Conservation (phyloP, 352 stramenopile genomes). For the Elongisporangium senticosum region DNA sequence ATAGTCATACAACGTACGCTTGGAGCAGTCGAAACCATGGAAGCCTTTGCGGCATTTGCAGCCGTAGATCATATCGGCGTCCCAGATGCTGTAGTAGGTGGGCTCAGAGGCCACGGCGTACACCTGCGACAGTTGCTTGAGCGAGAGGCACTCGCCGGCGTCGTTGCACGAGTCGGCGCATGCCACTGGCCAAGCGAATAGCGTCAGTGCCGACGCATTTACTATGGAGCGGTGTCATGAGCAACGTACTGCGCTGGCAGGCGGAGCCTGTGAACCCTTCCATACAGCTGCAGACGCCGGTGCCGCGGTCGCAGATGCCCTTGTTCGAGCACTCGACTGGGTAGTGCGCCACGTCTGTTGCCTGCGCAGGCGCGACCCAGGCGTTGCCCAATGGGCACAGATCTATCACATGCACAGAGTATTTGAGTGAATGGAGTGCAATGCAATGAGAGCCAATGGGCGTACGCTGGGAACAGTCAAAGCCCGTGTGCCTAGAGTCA, state of each 20-base stretch:
- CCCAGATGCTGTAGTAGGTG: slow-evolving; percentile 51
- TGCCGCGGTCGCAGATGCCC: slow-evolving; percentile 48
- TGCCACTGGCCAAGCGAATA: slow-evolving; percentile 26
- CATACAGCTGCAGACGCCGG: slow-evolving; percentile 54
- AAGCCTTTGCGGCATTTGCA: slow-evolving; percentile 85
- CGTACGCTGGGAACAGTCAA: slow-evolving; percentile 62
- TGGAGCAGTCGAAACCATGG: slow-evolving; percentile 80
- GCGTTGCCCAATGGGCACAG: slow-evolving; percentile 43
- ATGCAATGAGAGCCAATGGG: background rate
- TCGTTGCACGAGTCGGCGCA: slow-evolving; percentile 39
- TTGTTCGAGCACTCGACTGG: slow-evolving; percentile 74
- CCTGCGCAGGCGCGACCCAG: slow-evolving; percentile 50
- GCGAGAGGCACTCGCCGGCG: slow-evolving; percentile 58
- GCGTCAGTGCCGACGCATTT: background rate
- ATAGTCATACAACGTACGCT: slow-evolving; percentile 19
- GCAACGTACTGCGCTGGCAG: slow-evolving; percentile 55
- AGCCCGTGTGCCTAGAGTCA: slow-evolving; percentile 42
- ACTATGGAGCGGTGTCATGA: background rate
- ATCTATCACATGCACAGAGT: slow-evolving; percentile 11
- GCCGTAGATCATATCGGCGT: slow-evolving; percentile 79
- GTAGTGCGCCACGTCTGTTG: slow-evolving; percentile 54
- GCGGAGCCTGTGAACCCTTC: slow-evolving; percentile 60
- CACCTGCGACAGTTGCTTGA: slow-evolving; percentile 43
- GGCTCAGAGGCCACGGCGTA: slow-evolving; percentile 41
- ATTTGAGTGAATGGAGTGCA: slow-evolving; percentile 4